phyloP scores from a whole-genome alignment of 352 stramenopile genomes.

The Pythium biforme region DNA sequence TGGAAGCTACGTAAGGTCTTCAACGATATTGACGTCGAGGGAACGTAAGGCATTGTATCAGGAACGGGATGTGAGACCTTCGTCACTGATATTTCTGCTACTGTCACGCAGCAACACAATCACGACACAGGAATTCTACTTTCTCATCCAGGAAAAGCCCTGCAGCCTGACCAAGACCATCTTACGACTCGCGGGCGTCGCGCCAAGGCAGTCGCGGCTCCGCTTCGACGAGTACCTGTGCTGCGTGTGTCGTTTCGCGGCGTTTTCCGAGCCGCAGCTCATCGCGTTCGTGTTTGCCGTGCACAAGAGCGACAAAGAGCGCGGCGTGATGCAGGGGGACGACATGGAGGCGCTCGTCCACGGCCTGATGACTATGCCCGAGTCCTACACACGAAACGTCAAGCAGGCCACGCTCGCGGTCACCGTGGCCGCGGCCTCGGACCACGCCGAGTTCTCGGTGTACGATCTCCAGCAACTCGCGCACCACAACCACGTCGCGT shows the following conservation, averaged over 20 bases:
- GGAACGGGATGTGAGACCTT: neutral
- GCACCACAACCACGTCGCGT: conserved; percentile 6
- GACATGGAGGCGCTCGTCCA: conserved; percentile 4
- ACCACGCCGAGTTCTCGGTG: neutral
- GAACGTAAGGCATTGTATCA: neutral
- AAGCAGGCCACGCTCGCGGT: neutral
- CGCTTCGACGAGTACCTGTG: conserved; percentile 2
- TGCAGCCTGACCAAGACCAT: conserved; percentile 2
- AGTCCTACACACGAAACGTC: conserved; percentile 1
- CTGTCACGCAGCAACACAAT: conserved; percentile 1
- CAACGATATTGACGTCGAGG: conserved; percentile 7
- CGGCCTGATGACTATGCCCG: neutral
- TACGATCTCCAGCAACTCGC: neutral
- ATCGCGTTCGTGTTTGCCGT: neutral
- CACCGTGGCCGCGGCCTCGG: neutral
- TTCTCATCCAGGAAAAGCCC: conserved; percentile 4
- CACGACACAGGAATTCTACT: conserved; percentile 6
- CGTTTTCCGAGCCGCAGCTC: neutral
- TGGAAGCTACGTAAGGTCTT: conserved; percentile 3
- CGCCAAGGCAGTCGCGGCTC: conserved; percentile 6
- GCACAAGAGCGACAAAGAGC: neutral
- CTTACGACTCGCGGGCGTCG: neutral
- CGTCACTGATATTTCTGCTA: too few species aligned
- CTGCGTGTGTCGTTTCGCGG: conserved; percentile 3
- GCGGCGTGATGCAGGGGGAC: neutral